Base-by-base conservation (phyloP, 1,284 basidiomycete species). In the Puccinia coronata region DNA sequence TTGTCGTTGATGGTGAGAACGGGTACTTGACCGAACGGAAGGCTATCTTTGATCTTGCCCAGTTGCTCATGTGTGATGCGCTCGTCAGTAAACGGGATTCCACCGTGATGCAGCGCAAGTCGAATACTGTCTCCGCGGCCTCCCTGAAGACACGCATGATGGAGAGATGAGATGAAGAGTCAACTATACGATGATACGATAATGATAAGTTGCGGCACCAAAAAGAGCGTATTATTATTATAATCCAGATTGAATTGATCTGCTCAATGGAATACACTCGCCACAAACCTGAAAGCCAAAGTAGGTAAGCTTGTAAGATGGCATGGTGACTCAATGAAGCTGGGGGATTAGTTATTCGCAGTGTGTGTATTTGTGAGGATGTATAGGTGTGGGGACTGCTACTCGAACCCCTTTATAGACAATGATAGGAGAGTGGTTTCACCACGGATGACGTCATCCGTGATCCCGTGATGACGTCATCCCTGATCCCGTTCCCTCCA, bases 51-150 rank as follows among this genome's bases (percentile, higher is more conserved):
- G 34, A 39, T 41, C 31, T 63, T 63, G 3, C 36, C 61, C 18
- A 63, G 41, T n/a, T 63, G 18, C 34, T 63, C 61, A 14, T 18
- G 36, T 6, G 34, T 63, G 34, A 63, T 14, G 4, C 61, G 61
- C 31, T 63, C 61, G 36, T 63, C 61, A 3, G 61, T 63, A 36
- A 63, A 63, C 3, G 61, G 61, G 8, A 63, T 63, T 23, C 61
- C 61, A 39, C 61, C 61, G 61, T 63, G 31, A 63, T 63, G 61
- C 16, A 63, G 41, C 11, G 61, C 61, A 14, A 63, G 31, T 39
- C 61, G 61, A 31, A 63, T 39, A 31, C 61, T 63, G 18, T 63
- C 61, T 18, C 61, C 61, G 11, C 61, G 31, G 12, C 28, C 61
- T 41, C 61, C 61, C 61, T 63, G 12, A 20, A 39, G 31, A 23